Percentiles rank a stretch among this genome's conserved stretches.
Conservation (phyloP, 164 flowering plant species). For the Liriodendron chinense region DNA sequence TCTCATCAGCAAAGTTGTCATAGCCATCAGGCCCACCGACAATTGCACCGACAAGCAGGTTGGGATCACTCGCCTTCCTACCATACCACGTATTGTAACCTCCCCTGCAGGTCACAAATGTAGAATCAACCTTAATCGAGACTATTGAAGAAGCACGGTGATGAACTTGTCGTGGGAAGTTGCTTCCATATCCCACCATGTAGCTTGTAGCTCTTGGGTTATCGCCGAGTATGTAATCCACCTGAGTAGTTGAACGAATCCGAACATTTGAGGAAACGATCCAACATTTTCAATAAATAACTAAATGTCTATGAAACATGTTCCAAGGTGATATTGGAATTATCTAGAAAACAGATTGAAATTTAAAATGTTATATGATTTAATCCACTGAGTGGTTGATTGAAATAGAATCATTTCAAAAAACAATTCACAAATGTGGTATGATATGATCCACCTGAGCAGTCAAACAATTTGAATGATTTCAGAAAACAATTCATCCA, state of each 20-base stretch:
- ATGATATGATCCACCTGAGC: constrained; percentile 76
- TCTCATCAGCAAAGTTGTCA: constrained; percentile 82
- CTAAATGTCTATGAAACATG: too few relatives aligned
- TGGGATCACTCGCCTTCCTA: constrained; percentile 77
- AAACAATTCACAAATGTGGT: not conserved
- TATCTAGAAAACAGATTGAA: not conserved
- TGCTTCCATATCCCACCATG: constrained; percentile 94
- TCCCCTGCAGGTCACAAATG: constrained; percentile 77
- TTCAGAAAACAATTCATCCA: too few relatives aligned
- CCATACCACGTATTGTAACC: constrained; percentile 85
- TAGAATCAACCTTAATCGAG: constrained; percentile 56
- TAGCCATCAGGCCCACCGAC: constrained; percentile 97
- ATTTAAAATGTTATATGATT: too few relatives aligned
- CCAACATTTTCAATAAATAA: not conserved
- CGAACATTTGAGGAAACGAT: too few relatives aligned
- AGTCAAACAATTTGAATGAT: not conserved
- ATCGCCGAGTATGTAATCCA: constrained; percentile 93
- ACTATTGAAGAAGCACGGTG: constrained; percentile 92
- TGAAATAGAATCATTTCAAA: too few relatives aligned
- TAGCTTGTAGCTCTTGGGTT: constrained; percentile 93
- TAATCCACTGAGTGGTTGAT: too few relatives aligned
- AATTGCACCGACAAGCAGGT: constrained; percentile 74
- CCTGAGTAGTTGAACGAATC: constrained; percentile 32
- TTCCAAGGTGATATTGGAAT: not conserved
- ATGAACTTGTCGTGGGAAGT: constrained; percentile 75